Conservation (phyloP, 768 basidiomycete genomes). For the Auriscalpium vulgare region DNA sequence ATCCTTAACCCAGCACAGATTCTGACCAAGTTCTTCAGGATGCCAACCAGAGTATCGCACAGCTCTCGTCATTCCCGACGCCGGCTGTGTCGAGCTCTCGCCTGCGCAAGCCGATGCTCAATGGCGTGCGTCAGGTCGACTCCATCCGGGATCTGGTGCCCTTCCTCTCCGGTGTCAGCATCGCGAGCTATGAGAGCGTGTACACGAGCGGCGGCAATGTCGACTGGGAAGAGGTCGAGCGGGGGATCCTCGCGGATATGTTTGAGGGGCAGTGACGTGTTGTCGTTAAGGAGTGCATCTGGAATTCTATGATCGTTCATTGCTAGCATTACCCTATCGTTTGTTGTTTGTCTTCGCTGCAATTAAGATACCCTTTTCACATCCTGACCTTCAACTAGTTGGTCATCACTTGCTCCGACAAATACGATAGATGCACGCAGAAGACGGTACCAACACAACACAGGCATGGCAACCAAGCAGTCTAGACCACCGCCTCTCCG, state of each 20-base stretch:
- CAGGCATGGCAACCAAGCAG: background rate
- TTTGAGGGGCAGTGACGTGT: conserved; percentile 64
- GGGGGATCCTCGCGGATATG: conserved; percentile 74
- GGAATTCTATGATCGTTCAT: no score
- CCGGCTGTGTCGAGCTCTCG: conserved; percentile 29
- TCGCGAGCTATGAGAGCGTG: conserved; percentile 83
- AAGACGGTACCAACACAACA: background rate
- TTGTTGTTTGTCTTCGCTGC: no score
- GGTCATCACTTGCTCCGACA: no score
- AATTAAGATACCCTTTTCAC: no score
- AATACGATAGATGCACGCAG: no score
- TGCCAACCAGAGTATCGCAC: background rate
- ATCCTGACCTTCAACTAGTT: no score
- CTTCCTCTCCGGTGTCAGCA: conserved; percentile 87
- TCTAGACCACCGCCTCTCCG: background rate
- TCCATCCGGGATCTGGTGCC: conserved; percentile 80
- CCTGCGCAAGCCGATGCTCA: conserved; percentile 71
- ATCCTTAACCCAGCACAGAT: background rate
- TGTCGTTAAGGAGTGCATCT: background rate
- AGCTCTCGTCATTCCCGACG: background rate
- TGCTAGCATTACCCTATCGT: no score
- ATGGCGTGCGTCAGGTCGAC: conserved; percentile 61
- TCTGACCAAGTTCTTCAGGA: background rate
- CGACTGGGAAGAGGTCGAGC: conserved; percentile 88
- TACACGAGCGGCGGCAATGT: conserved; percentile 76